Base-by-base conservation (phyloP, 73 alveolate genomes). In the Paramecium caudatum region DNA sequence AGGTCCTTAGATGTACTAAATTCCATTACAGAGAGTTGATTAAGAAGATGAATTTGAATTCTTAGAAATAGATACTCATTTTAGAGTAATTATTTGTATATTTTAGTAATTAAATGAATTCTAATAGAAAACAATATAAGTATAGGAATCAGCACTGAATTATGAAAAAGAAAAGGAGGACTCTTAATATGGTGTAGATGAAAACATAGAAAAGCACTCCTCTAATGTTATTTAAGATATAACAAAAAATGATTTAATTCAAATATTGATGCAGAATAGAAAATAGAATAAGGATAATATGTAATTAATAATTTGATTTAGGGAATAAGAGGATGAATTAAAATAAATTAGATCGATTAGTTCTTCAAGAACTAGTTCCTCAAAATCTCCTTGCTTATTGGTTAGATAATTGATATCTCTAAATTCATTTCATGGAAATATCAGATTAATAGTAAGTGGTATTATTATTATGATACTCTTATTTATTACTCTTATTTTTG, bases 301-400 rank as follows among this genome's bases (percentile, higher is more conserved):
- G 83, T 65, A 65, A 13, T 65, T 65, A 16, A 1, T 33, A 0
- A 3, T 3, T 12, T 32, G 6, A 2, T 30, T 30, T 74, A 74
- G 68, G 25, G 68, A 41, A 41, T 23, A 74, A 21, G 62, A 74
- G 0, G 88, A 74, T 3, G 88, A 74, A 41, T 33, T 15, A 0
- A 74, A 74, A 16, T 41, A 74, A 21, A 36, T 41, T 19, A 74
- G 88, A 41, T 74, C 88, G 9, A 12, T 65, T 3, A 74, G 88
- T 74, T 74, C 88, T n/a, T 74, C 88, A 3, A 45, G 65, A 13
- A 74, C 88, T 1, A 74, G 88, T 45, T 27, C 88, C 16, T 74
- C 88, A 15, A 74, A 74, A 6, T 74, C 88, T 74, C 88, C 88
- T 5, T 74, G 37, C 43, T 21, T 74, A 30, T 41, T 74, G 32